Percentiles rank a stretch among this genome's conserved stretches.
These are phyloP conservation scores for Pezicula radicicola DNA, from an alignment of 2,329 filamentous ascomycete species.

Conservation along the genomic window DNA sequence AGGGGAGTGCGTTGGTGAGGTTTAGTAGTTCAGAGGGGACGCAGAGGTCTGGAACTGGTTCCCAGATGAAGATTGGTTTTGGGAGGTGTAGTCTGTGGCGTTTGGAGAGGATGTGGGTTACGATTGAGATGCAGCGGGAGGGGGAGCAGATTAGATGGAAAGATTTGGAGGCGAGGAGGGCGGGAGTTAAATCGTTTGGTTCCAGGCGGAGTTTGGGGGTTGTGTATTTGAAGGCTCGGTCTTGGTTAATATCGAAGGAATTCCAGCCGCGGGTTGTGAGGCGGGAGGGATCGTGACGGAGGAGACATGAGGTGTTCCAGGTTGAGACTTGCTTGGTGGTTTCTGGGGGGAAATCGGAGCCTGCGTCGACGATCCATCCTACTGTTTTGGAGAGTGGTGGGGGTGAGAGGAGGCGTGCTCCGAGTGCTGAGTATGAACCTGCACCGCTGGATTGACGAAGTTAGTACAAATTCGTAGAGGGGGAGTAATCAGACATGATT, in stretches of 20 bases:
- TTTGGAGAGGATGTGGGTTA: conserved; percentile 64
- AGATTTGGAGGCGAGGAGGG: conserved; percentile 67
- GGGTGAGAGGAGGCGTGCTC: conserved; percentile 84
- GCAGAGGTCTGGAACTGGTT: conserved; percentile 89
- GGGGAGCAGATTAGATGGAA: conserved; percentile 90
- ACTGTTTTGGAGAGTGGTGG: conserved; percentile 59
- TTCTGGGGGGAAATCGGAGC: conserved; percentile 76
- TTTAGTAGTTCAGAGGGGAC: conserved; percentile 65
- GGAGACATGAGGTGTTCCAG: conserved; percentile 73
- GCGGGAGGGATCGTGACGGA: conserved; percentile 63
- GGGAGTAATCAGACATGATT: no score
- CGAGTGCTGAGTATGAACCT: conserved; percentile 81
- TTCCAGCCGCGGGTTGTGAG: conserved; percentile 92
- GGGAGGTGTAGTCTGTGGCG: conserved; percentile 39
- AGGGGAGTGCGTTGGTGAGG: conserved; percentile 58
- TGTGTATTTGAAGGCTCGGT: conserved; percentile 77
- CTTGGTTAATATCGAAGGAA: conserved; percentile 71
- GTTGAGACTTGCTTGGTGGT: conserved; percentile 62
- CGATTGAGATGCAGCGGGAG: conserved; percentile 70
- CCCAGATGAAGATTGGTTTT: conserved; percentile 83
- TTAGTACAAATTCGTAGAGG: no score
- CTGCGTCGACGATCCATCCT: conserved; percentile 89
- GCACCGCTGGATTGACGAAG: conserved; percentile 50
- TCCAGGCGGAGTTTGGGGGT: conserved; percentile 84
- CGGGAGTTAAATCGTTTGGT: conserved; percentile 63